Percentiles rank a stretch among this genome's conserved stretches.
Conservation (phyloP, 2,329 filamentous ascomycete genomes). For the Calycina herbarum region DNA sequence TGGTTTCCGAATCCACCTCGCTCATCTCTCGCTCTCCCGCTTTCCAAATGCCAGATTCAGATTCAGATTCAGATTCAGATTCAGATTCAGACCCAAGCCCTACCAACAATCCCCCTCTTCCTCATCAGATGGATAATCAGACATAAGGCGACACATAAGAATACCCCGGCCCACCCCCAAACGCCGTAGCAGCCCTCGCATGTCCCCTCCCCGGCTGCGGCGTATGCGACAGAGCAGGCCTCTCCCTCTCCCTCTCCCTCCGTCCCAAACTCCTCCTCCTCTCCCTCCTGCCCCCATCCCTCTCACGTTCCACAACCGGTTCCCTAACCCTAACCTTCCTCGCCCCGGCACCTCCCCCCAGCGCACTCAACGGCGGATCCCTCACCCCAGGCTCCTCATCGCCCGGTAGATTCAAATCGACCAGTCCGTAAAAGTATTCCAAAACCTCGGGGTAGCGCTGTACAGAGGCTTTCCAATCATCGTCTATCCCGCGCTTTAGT, state of each 20-base stretch:
- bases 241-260: slow-evolving; percentile 19
- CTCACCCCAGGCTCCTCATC: slow-evolving; percentile 61
- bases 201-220: slow-evolving; percentile 12
- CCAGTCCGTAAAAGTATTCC: slow-evolving; percentile 74
- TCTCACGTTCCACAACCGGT: slow-evolving; percentile 18
- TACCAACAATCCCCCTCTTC: background rate
- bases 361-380: slow-evolving; percentile 56
- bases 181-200: slow-evolving; percentile 7
- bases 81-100: background rate
- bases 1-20: background rate
- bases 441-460: slow-evolving; percentile 79
- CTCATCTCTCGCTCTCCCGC: background rate
- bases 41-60: background rate
- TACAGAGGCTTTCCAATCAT: slow-evolving; percentile 75
- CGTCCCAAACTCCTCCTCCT: slow-evolving; percentile 20
- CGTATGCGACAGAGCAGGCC: slow-evolving; percentile 20
- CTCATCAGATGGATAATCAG: background rate
- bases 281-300: slow-evolving; percentile 21
- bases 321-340: slow-evolving; percentile 33
- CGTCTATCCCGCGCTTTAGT: slow-evolving; percentile 73
- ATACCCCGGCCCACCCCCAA: slow-evolving; percentile 11
- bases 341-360: slow-evolving; percentile 26
- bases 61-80: background rate
- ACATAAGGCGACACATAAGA: slow-evolving; percentile 18
- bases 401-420: slow-evolving; percentile 63